phyloP scores from a whole-genome alignment of 768 basidiomycete genomes.

The Lepiota venenata region DNA sequence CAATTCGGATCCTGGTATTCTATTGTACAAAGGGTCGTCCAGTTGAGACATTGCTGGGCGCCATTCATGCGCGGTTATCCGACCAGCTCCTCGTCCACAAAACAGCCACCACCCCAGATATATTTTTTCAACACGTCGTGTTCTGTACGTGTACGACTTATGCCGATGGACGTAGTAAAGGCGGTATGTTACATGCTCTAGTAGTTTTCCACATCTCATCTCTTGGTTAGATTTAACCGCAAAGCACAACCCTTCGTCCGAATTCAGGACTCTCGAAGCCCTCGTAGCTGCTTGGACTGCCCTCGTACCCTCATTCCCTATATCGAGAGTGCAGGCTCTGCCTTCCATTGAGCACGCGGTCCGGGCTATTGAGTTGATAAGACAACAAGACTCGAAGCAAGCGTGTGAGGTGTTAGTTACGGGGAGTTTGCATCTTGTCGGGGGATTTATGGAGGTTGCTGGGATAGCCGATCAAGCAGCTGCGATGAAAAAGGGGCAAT shows the following conservation, averaged over 20 bases:
- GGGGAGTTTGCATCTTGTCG: conserved; percentile 91
- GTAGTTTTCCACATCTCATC: background rate
- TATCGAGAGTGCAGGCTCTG: conserved; percentile 66
- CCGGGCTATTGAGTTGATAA: conserved; percentile 46
- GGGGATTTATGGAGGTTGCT: conserved; percentile 90
- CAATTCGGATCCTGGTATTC: conserved; percentile 72
- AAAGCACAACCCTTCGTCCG: conserved; percentile 55
- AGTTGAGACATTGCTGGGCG: conserved; percentile 63
- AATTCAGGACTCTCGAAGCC: conserved; percentile 62
- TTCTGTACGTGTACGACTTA: conserved; percentile 98
- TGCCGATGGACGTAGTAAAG: conserved; percentile 81
- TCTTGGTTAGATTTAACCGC: conserved; percentile 66
- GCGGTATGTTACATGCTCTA: conserved; percentile 51
- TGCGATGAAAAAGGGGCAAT: conserved; percentile 19
- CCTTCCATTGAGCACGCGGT: conserved; percentile 90
- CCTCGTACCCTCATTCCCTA: conserved; percentile 58
- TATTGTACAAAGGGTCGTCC: conserved; percentile 93
- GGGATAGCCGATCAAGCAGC: conserved; percentile 63
- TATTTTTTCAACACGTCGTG: conserved; percentile 80
- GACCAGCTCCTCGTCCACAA: conserved; percentile 36
- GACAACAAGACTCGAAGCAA: conserved; percentile 18
- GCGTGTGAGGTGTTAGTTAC: conserved; percentile 71
- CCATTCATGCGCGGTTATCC: conserved; percentile 44
- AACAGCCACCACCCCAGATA: conserved; percentile 31
- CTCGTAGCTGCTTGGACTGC: conserved; percentile 71